Base-by-base conservation (phyloP, 2,329 filamentous ascomycete genomes). In the Ophiostoma sp. region DNA sequence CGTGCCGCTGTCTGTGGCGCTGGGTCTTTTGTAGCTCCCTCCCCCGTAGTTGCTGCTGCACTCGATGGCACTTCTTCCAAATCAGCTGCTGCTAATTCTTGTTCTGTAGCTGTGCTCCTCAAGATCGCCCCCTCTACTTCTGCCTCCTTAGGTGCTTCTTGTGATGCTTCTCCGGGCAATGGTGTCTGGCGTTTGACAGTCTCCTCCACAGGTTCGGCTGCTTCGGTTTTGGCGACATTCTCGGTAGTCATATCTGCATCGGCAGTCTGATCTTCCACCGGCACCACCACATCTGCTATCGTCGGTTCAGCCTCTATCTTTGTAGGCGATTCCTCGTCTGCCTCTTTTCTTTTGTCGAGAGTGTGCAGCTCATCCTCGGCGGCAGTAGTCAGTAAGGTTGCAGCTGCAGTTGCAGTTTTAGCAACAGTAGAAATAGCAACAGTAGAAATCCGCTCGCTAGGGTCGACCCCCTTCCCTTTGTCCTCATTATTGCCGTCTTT, bases 381-480 rank as follows among this genome's bases (percentile, higher is more conserved):
- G 10, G 23, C 23, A 57, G 11, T 27, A 31, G 52, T 11, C 8
- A 10, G 39, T 41, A 10, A 13, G 4, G 15, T 11, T 41, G 39
- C 39, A 41, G 39, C 10, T 23, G 17, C 31, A 20, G 62, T n/a
- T 6, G 20, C 62, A 4, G 33, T 11, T 15, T 11, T 13, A 10
- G 62, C 33, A 65, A 39, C 62, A n/a, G 33, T 39, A 23, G 60
- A 31, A 6, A 66, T 13, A 10, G 62, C 33, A 65, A 39, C 62
- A n/a, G 33, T 39, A 23, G 60, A 41, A 6, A 66, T 66, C 11
- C 65, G 48, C 39, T 67, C 65, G 23, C 36, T 13, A 1, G 10
- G 10, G 65, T 67, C 65, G 11, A 67, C 65, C n/a, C 27, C n/a
- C 17, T 67, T 69, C 36, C 48, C 69, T 67, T 69, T 67, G 23